Conservation (phyloP, 2,329 filamentous ascomycete species). For the Trichophyton rubrum region DNA sequence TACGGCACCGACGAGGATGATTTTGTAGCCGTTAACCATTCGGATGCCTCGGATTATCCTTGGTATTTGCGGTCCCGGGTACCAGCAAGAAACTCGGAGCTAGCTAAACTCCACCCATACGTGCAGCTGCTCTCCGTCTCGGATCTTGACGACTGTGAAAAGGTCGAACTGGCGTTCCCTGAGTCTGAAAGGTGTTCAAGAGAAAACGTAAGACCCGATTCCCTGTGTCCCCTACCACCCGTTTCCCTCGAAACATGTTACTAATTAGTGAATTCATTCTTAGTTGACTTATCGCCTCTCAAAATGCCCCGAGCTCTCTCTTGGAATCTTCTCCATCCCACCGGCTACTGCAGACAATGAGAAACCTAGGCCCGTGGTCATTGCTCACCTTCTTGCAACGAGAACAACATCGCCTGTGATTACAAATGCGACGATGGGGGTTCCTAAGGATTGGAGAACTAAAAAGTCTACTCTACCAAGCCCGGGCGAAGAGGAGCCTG, state of each 20-base stretch:
- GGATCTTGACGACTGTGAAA: conserved; percentile 42
- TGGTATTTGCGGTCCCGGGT: conserved; percentile 31
- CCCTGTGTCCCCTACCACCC: not conserved
- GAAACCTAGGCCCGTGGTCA: conserved; percentile 51
- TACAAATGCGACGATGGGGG: conserved; percentile 64
- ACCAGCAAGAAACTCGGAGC: conserved; percentile 19
- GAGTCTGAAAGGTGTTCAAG: conserved; percentile 44
- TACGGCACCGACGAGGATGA: conserved; percentile 28
- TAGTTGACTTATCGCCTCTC: conserved; percentile 67
- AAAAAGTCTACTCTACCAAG: conserved; percentile 22
- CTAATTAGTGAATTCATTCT: not conserved
- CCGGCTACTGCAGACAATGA: conserved; percentile 40
- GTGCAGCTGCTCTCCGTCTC: conserved; percentile 55
- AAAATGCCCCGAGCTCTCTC: conserved; percentile 60
- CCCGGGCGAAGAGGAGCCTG: conserved; percentile 29
- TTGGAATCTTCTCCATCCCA: conserved; percentile 62
- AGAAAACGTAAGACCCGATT: conserved; percentile 42
- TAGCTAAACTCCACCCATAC: conserved; percentile 56
- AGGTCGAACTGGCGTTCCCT: conserved; percentile 49
- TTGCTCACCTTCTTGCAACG: conserved; percentile 68
- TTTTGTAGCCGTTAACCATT: conserved; percentile 31
- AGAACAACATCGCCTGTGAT: conserved; percentile 52
- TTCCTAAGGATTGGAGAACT: conserved; percentile 55
- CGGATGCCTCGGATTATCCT: conserved; percentile 29
- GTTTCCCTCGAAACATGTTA: not conserved